These are phyloP conservation scores for Ophiostoma himal-ulmi DNA, from an alignment of 2,329 filamentous ascomycete species.

Conservation along the genomic window DNA sequence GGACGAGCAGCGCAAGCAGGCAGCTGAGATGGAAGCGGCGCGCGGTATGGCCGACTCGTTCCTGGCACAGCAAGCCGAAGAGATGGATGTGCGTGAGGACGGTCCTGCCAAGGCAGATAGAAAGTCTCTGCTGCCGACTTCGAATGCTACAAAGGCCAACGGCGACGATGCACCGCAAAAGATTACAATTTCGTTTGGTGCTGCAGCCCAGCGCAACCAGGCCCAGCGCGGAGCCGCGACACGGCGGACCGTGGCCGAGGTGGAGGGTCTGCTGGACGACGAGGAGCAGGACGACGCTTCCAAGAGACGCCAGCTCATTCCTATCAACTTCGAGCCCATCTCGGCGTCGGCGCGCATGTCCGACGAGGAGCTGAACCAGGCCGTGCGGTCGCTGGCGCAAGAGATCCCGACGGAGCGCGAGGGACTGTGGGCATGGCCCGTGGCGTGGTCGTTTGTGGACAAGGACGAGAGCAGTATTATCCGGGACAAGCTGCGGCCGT, in stretches of 20 bases:
- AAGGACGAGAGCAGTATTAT: conserved; percentile 56
- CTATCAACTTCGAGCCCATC: conserved; percentile 72
- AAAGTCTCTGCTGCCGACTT: not conserved
- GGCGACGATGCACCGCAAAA: not conserved
- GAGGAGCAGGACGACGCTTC: conserved; percentile 71
- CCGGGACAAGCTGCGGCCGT: conserved; percentile 80
- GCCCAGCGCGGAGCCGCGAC: conserved; percentile 48
- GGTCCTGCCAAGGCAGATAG: not conserved
- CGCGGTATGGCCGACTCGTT: conserved; percentile 85
- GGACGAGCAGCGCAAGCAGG: conserved; percentile 63
- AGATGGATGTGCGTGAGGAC: conserved; percentile 44
- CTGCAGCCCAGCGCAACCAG: conserved; percentile 69
- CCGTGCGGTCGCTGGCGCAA: conserved; percentile 72
- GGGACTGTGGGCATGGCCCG: conserved; percentile 83
- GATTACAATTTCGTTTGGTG: conserved; percentile 90
- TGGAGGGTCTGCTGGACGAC: conserved; percentile 90
- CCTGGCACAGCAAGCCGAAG: conserved; percentile 74
- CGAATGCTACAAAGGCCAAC: not conserved
- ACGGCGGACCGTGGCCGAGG: conserved; percentile 81
- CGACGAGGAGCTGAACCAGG: conserved; percentile 80
- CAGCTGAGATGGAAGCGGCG: conserved; percentile 69
- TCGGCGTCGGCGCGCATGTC: conserved; percentile 63
- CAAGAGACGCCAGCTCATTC: conserved; percentile 69
- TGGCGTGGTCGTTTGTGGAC: conserved; percentile 90
- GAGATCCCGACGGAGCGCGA: conserved; percentile 86